These are phyloP conservation scores for Termitomyces sp. DNA, from an alignment of 768 basidiomycete genomes.

Conservation along the genomic window DNA sequence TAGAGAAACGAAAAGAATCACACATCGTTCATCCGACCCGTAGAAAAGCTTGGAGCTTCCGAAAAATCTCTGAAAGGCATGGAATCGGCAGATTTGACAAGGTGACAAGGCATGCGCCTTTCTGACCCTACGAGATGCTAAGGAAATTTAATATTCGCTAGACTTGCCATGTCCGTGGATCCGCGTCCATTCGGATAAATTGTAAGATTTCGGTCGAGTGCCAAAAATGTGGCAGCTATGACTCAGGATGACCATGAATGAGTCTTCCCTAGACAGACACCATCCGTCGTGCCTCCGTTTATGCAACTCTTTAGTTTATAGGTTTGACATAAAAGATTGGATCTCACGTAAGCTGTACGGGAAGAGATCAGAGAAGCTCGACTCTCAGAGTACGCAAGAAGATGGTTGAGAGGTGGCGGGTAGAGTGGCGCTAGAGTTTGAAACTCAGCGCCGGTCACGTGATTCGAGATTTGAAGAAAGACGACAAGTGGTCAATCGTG, in stretches of 20 bases:
- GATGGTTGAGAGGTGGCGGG: not conserved
- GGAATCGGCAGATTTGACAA: not conserved
- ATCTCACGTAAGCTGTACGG: not conserved
- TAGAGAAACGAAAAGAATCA: not conserved
- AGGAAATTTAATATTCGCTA: not conserved
- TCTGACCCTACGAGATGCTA: not conserved
- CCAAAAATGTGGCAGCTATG: not conserved
- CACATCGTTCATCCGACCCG: not conserved
- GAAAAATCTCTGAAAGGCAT: not conserved
- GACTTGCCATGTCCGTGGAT: not conserved
- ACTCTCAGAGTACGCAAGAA: not conserved
- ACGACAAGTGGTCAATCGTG: not conserved
- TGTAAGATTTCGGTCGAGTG: not conserved
- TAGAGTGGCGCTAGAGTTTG: not conserved
- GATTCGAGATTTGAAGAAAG: not conserved
- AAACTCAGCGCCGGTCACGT: not conserved
- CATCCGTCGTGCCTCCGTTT: not conserved
- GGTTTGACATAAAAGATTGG: not conserved
- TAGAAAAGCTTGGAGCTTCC: not conserved
- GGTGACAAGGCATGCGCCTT: not conserved
- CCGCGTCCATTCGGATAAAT: not conserved
- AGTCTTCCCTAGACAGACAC: not conserved
- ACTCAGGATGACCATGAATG: conserved; percentile 1
- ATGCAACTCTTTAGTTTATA: not conserved
- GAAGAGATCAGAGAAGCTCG: not conserved